These are phyloP conservation scores for Fusarium sp. DNA, from an alignment of 2,329 filamentous ascomycete species.

Conservation along the genomic window DNA sequence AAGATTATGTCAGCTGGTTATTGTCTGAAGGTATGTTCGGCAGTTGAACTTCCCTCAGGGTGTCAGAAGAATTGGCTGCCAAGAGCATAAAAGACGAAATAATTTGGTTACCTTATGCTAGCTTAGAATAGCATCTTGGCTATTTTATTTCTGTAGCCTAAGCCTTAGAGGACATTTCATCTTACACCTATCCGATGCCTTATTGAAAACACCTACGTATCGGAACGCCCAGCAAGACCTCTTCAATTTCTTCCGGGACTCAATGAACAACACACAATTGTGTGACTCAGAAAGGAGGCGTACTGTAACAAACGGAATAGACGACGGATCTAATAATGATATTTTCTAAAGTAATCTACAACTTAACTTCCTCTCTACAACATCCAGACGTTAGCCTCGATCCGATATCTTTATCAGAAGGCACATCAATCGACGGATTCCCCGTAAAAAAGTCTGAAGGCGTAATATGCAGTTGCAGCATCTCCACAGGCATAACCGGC, in stretches of 20 bases:
- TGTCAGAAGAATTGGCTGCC: no score
- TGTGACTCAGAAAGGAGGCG: fast-evolving
- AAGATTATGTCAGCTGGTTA: background rate
- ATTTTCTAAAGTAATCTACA: background rate
- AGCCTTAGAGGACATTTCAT: no score
- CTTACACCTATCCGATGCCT: no score
- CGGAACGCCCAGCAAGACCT: fast-evolving
- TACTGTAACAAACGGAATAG: fast-evolving
- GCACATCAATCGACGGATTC: slow-evolving; percentile 16
- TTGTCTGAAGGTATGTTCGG: background rate
- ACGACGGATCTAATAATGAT: background rate
- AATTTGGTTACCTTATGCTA: no score
- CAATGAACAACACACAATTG: background rate
- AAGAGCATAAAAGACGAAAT: no score
- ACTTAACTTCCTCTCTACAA: slow-evolving; percentile 8
- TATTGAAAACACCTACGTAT: background rate
- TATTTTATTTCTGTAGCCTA: no score
- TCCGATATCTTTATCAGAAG: slow-evolving; percentile 16
- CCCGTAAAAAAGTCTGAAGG: slow-evolving; percentile 17
- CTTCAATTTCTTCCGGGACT: no score
- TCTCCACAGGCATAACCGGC: slow-evolving; percentile 21
- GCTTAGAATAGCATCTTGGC: no score
- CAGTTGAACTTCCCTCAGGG: background rate
- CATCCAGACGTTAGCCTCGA: slow-evolving; percentile 14
- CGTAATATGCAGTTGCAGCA: slow-evolving; percentile 16